Base-by-base conservation (phyloP, 23 red algal species). In the Gracilaria domingensis region DNA sequence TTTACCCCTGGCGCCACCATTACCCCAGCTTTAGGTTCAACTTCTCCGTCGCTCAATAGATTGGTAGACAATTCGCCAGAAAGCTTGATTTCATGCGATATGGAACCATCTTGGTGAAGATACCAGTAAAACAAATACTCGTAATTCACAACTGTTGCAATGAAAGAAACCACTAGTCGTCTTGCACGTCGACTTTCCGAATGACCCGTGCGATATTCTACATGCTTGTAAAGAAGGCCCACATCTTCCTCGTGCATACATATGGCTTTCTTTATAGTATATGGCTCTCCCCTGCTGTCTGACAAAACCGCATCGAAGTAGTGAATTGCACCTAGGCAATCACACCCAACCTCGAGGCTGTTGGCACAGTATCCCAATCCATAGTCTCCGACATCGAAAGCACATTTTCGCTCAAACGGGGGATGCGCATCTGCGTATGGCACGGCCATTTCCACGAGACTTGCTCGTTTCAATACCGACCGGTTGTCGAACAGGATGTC, bases 331-430 rank as follows among this genome's bases (percentile, higher is more conserved):
- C 95, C 95, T 30, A 94, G 37, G 66, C 95, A 98, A 88, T 98
- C 95, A 70, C 91, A 98, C 8, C 91, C 91, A 58, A 98, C 61
- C 13, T 70, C 53, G 8, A 98, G 85, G 28, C 83, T 93, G n/a
- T 91, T 91, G 34, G 91, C 91, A 24, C 90, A 93, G 29, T 87
- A 87, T 2, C 95, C 95, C 11, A 98, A 78, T 0, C 95, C 95
- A 37, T 94, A 98, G 49, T 98, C 95, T 28, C 95, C 95, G 49
- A 98, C 60, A 88, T 98, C 95, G 85, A 94, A 94, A 12, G 89
- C 95, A 61, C 84, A 88, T 49, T 98, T 98, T 21, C 90, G 83
- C 39, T 90, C 77, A 87, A 93, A 89, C 12, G 95, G 95, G 13
- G 54, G 79, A 29, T 80, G 25, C 29, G 84, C 67, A 18, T 93